phyloP scores from a whole-genome alignment of 2,329 filamentous ascomycete genomes.

The Epichloe sylvatica region DNA sequence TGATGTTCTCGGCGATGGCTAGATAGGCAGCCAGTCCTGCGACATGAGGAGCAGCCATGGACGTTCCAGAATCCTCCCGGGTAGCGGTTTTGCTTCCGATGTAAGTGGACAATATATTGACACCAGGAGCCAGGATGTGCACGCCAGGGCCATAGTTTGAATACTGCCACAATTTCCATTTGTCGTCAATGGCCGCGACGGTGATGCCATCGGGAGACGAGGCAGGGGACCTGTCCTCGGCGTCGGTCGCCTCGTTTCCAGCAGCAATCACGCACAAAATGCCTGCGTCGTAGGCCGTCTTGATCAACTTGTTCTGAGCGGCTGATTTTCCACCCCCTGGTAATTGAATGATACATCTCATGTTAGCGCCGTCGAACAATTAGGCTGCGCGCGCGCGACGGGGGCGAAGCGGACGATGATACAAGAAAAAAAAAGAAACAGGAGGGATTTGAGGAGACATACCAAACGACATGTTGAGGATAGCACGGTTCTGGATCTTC shows the following conservation, averaged over 20 bases:
- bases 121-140: constrained; percentile 39
- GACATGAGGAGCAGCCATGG: constrained; percentile 48
- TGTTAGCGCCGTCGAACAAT: neutral
- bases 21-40: constrained; percentile 47
- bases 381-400: no score
- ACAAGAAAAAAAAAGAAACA: neutral
- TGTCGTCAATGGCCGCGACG: constrained; percentile 32
- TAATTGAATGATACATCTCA: neutral
- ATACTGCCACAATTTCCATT: constrained; percentile 27
- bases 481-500: constrained; percentile 26
- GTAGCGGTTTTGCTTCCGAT: constrained; percentile 26
- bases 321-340: constrained; percentile 5
- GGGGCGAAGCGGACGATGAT: no score
- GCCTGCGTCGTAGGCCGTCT: constrained; percentile 29
- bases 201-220: constrained; percentile 34
- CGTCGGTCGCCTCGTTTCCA: constrained; percentile 31
- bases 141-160: constrained; percentile 36
- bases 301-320: constrained; percentile 36
- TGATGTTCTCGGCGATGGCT: constrained; percentile 25
- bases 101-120: constrained; percentile 32
- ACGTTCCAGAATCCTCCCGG: constrained; percentile 42
- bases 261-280: constrained; percentile 41
- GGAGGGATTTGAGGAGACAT: neutral
- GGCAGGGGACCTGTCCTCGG: constrained; percentile 31
- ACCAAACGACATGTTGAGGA: constrained; percentile 42